These are phyloP conservation scores for Mallotus japonicus DNA, from an alignment of 441 rosid species.

Conservation along the genomic window DNA sequence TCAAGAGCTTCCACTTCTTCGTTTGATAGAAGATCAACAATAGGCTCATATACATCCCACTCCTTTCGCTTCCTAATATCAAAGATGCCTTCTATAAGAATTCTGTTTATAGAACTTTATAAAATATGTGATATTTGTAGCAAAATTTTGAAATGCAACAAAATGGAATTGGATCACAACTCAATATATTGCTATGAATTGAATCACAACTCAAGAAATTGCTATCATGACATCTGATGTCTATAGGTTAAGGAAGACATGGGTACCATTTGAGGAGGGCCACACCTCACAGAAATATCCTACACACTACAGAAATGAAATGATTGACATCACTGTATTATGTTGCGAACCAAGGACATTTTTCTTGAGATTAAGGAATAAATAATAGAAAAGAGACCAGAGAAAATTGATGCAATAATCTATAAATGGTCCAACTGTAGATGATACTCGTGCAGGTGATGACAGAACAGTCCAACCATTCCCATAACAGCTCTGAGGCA, in stretches of 20 bases:
- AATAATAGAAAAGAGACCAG: background rate
- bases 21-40: conserved; percentile 67
- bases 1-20: conserved; percentile 87
- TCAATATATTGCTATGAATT: background rate
- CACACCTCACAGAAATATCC: too few species aligned
- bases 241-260: background rate
- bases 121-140: background rate
- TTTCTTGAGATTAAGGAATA: background rate
- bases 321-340: too few species aligned
- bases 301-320: too few species aligned
- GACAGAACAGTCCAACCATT: too few species aligned
- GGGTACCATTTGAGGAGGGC: background rate
- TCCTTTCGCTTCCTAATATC: conserved; percentile 84
- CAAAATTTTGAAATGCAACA: background rate
- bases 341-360: too few species aligned
- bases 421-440: too few species aligned
- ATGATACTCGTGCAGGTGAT: too few species aligned
- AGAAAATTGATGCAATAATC: too few species aligned
- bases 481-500: too few species aligned
- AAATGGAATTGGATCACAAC: conserved; percentile 1
- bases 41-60: conserved; percentile 77
- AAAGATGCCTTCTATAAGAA: conserved; percentile 5
- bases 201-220: background rate
- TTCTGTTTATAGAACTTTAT: background rate
- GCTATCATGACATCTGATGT: background rate